Evolutionary conservation across 176 grass and related monocot genomes (phyloP).

Genomic region (Calamus simplicifolius): DNA sequence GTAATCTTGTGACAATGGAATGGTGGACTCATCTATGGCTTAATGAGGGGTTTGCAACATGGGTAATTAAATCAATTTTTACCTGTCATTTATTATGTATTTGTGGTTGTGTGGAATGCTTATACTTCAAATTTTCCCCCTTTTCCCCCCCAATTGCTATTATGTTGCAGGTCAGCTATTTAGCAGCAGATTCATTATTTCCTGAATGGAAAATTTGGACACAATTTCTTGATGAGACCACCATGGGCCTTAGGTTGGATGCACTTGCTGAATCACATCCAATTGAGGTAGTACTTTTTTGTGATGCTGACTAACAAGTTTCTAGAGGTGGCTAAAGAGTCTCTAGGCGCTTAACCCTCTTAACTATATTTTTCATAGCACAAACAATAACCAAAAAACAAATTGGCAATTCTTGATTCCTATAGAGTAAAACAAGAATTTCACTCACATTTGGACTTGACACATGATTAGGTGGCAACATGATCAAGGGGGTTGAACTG

Average conservation of each 20-base stretch:
- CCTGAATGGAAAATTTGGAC: slow-evolving; percentile 99
- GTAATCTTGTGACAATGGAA: slow-evolving; percentile 97
- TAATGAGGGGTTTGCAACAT: slow-evolving; percentile 95
- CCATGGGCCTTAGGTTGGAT: slow-evolving; percentile 71
- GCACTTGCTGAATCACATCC: slow-evolving; percentile 86
- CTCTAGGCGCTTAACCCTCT: too few species aligned
- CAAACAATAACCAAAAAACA: too few species aligned
- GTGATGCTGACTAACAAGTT: slow-evolving; percentile 4
- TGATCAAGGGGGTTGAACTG: too few species aligned
- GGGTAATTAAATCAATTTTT: slow-evolving; percentile 43
- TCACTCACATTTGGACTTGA: too few species aligned
- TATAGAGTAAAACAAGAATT: too few species aligned
- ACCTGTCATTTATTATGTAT: background rate
- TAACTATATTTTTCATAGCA: too few species aligned
- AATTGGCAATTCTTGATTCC: too few species aligned
- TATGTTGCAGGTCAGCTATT: slow-evolving; percentile 56
- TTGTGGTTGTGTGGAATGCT: background rate
- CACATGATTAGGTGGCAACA: too few species aligned
- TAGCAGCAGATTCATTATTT: slow-evolving; percentile 66
- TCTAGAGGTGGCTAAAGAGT: slow-evolving; percentile 6
- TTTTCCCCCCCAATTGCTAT: slow-evolving; percentile 1
- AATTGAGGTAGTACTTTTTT: slow-evolving; percentile 61
- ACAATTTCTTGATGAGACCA: slow-evolving; percentile 78
- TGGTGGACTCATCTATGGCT: slow-evolving; percentile 99
- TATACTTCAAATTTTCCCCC: slow-evolving; percentile 1